Percentiles rank a stretch among this genome's conserved stretches.
Evolutionary conservation across 169 alveolate species (phyloP).

Genomic region (Ichthyophthirius multifiliis): DNA sequence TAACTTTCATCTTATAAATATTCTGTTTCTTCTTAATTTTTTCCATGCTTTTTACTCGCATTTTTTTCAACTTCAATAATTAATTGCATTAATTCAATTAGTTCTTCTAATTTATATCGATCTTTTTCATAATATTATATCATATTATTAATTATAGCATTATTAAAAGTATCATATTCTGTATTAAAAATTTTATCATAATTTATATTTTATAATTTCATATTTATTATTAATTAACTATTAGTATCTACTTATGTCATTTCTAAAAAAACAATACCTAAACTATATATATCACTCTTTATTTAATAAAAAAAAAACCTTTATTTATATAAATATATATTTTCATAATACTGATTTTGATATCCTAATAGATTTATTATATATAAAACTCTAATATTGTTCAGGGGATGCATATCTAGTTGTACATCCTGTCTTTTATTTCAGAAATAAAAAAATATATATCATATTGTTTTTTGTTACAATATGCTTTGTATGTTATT

Average conservation of each 20-base stretch:
- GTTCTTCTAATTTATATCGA: too few relatives aligned
- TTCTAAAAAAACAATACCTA: constrained; percentile 2
- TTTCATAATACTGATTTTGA: not conserved
- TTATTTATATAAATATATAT: not conserved
- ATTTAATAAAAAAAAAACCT: not conserved
- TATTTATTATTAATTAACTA: not conserved
- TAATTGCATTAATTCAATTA: too few relatives aligned
- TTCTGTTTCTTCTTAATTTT: too few relatives aligned
- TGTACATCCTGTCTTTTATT: not conserved
- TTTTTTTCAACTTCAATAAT: too few relatives aligned
- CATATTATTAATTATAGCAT: not conserved
- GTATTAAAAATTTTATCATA: not conserved
- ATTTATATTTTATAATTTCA: not conserved
- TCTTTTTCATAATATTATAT: not conserved
- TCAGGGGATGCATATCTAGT: not conserved
- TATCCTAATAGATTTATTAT: not conserved
- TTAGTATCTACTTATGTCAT: not conserved
- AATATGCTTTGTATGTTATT: not conserved
- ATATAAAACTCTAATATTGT: not conserved
- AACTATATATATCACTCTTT: not conserved
- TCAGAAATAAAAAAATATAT: not conserved
- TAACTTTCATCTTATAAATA: too few relatives aligned
- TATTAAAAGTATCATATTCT: not conserved
- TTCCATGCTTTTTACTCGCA: too few relatives aligned
- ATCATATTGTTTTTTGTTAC: not conserved